Base-by-base conservation (phyloP, 73 alveolate species). In the Diophrys appendiculata region DNA sequence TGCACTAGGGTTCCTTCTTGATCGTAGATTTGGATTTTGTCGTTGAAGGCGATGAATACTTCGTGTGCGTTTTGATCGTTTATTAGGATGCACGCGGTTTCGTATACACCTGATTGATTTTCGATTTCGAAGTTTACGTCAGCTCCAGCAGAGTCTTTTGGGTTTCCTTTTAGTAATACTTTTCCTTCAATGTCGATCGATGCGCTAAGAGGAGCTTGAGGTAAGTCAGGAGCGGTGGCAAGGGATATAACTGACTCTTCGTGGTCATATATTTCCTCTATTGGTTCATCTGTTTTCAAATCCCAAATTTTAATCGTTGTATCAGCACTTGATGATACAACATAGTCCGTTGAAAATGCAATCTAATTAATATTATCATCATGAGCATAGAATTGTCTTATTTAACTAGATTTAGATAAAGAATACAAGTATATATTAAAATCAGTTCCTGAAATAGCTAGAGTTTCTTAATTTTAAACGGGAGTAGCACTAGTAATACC, bases 301-400 rank as follows among this genome's bases (percentile, higher is more conserved):
- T 87, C 88, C 94, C 94, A 87, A 33, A 87, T 67, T 52, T 82
- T 72, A n/a, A 87, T 1, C 0, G 94, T 87, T 25, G 81, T 67
- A 43, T 87, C 94, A 54, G 67, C 52, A 23, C 90, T 78, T 52
- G 72, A 31, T 13, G 94, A 33, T 32, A 87, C 65, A 65, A 87
- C 33, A 18, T 81, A 74, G 28, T 80, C 76, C 77, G 73, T 70
- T 0, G 84, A n/a, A 32, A 74, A 76, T 53, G 78, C 72, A 13
- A 87, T 77, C 25, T 43, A 55, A 27, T 55, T 73, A 35, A 87
- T 87, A 26, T 34, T 77, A 74, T 87, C 84, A 54, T 87, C 94
- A 68, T 87, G 94, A n/a, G 94, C 94, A 72, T 87, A 87, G 55
- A 87, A 77, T 72, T 31, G 31, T 5, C 78, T 67, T 31, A 87